These are phyloP conservation scores for Ricinus communis DNA, from an alignment of 345 rosid species.

Conservation along the genomic window DNA sequence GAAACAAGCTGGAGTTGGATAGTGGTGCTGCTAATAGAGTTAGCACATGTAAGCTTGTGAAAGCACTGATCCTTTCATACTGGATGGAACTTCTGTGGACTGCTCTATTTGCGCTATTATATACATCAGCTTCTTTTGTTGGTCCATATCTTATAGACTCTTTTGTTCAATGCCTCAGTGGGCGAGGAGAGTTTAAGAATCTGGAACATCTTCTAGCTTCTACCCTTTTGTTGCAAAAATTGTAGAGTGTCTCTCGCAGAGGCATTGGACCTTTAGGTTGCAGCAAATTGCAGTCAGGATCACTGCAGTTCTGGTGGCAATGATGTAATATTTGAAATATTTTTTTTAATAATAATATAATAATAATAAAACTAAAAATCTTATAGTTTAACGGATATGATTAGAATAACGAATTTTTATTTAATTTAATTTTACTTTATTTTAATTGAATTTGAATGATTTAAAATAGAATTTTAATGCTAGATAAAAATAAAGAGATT, in stretches of 20 bases:
- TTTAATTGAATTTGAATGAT: too few relatives aligned
- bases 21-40: conserved; percentile 10
- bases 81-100: conserved; percentile 31
- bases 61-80: conserved; percentile 21
- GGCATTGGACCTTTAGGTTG: conserved; percentile 30
- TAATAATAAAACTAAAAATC: too few relatives aligned
- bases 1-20: conserved; percentile 19
- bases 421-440: too few relatives aligned
- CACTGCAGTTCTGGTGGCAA: conserved; percentile 15
- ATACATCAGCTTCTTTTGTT: conserved; percentile 33
- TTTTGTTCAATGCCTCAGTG: conserved; percentile 32
- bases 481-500: too few relatives aligned
- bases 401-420: too few relatives aligned
- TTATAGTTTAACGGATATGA: too few relatives aligned
- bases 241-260: conserved; percentile 29
- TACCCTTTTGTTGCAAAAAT: conserved; percentile 29
- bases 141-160: conserved; percentile 41
- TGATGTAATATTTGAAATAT: too few relatives aligned
- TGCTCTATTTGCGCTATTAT: conserved; percentile 15
- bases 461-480: too few relatives aligned
- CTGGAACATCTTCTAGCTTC: conserved; percentile 30
- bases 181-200: conserved; percentile 16
- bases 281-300: conserved; percentile 27
- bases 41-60: conserved; percentile 23
- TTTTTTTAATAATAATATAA: too few relatives aligned